These are phyloP conservation scores for Talaromyces thailandensis DNA, from an alignment of 495 filamentous ascomycete species.

Conservation along the genomic window DNA sequence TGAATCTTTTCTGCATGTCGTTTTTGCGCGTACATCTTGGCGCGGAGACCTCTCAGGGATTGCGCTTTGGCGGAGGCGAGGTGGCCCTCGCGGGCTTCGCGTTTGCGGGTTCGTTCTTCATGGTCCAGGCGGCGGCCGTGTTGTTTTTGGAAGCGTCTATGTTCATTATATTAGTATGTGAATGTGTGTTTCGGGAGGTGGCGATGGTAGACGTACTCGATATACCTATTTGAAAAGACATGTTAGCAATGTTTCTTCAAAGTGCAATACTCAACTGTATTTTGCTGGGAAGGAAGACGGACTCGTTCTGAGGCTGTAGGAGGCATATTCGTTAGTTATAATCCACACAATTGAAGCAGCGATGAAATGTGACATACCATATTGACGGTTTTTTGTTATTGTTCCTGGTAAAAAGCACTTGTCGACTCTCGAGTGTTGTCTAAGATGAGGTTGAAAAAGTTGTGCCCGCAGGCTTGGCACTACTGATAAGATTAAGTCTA, in stretches of 20 bases:
- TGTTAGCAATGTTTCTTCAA: conserved; percentile 7
- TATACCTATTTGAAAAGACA: conserved; percentile 47
- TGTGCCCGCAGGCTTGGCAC: conserved; percentile 4
- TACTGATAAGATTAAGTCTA: neutral
- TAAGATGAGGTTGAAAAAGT: neutral
- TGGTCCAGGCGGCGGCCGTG: conserved; percentile 53
- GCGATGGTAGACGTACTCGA: conserved; percentile 40
- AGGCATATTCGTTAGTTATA: neutral
- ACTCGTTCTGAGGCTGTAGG: conserved; percentile 76
- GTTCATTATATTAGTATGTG: neutral
- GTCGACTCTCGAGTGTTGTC: neutral
- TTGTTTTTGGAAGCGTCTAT: conserved; percentile 7
- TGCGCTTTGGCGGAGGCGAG: conserved; percentile 79
- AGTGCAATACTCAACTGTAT: neutral
- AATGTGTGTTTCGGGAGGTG: neutral
- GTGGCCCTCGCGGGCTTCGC: conserved; percentile 77
- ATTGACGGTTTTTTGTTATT: neutral
- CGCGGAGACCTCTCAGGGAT: conserved; percentile 80
- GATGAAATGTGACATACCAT: neutral
- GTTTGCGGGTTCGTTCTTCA: conserved; percentile 87
- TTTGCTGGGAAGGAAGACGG: conserved; percentile 15
- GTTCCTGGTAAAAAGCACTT: neutral
- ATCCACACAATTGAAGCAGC: neutral
- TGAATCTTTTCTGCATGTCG: conserved; percentile 96
- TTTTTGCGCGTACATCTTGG: conserved; percentile 93